These are phyloP conservation scores for Aureococcus anophagefferens DNA, from an alignment of 108 stramenopile species.

Conservation along the genomic window DNA sequence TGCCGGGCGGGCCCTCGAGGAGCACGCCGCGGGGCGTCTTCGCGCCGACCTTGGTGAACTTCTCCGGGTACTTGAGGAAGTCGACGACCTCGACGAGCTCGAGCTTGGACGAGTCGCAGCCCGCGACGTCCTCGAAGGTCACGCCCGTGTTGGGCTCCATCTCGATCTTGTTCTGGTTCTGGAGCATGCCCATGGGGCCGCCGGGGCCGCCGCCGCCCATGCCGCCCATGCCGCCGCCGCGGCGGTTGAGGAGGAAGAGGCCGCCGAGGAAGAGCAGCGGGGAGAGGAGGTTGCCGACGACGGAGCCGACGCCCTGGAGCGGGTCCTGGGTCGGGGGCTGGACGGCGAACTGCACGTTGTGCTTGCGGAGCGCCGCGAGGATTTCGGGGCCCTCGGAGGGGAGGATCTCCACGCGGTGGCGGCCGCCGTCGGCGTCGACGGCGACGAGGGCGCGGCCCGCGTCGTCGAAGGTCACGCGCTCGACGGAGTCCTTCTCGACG, in stretches of 20 bases:
- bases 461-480: conserved; percentile 41
- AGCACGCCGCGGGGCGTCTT: conserved; percentile 52
- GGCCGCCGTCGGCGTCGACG: conserved; percentile 75
- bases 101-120: conserved; percentile 85
- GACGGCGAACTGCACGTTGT: conserved; percentile 41
- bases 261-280: conserved; percentile 30
- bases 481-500: conserved; percentile 10
- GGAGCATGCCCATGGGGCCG: conserved; percentile 9
- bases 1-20: conserved; percentile 61
- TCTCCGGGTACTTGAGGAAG: conserved; percentile 84
- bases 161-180: conserved; percentile 25
- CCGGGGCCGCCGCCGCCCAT: background rate
- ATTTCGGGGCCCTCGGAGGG: conserved; percentile 65
- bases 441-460: conserved; percentile 77
- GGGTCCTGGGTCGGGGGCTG: background rate
- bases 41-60: conserved; percentile 48
- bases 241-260: conserved; percentile 26
- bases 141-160: conserved; percentile 35
- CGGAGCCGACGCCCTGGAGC: conserved; percentile 21
- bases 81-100: conserved; percentile 95
- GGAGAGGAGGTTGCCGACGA: conserved; percentile 17
- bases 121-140: conserved; percentile 90
- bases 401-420: conserved; percentile 74
- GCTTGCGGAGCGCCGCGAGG: conserved; percentile 30
- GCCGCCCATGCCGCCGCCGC: conserved; percentile 13